These are phyloP conservation scores for Lentinus tigrinus DNA, from an alignment of 768 basidiomycete genomes.

Conservation along the genomic window DNA sequence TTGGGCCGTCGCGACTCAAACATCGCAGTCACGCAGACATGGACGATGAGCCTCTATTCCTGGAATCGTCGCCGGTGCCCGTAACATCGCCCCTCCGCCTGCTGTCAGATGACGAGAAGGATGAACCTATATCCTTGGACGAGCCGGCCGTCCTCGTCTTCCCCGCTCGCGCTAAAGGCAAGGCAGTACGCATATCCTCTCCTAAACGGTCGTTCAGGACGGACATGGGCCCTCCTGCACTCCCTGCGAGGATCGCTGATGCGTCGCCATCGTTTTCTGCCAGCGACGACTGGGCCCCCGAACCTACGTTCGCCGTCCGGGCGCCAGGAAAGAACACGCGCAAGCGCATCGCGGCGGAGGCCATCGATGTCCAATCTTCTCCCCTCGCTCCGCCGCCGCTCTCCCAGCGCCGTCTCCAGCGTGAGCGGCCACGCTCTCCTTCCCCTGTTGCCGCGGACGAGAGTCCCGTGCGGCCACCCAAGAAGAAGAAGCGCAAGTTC, in stretches of 20 bases:
- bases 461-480: slow-evolving; percentile 9
- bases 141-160: neutral
- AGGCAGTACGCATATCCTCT: neutral
- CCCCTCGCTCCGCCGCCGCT: slow-evolving; percentile 34
- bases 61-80: slow-evolving; percentile 3
- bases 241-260: slow-evolving; percentile 29
- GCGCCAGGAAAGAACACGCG: slow-evolving; percentile 32
- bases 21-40: neutral
- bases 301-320: slow-evolving; percentile 47
- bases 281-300: slow-evolving; percentile 28
- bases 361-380: slow-evolving; percentile 28
- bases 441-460: neutral
- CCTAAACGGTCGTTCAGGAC: neutral
- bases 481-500: slow-evolving; percentile 28
- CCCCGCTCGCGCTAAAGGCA: neutral
- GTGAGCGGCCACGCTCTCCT: slow-evolving; percentile 12
- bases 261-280: slow-evolving; percentile 12
- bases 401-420: slow-evolving; percentile 28
- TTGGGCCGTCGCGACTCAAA: neutral
- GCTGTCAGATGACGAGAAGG: slow-evolving; percentile 3
- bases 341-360: slow-evolving; percentile 23
- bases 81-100: neutral
- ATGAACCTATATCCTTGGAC: slow-evolving; percentile 5
- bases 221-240: slow-evolving; percentile 35
- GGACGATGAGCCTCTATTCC: slow-evolving; percentile 11